Base-by-base conservation (phyloP, 306 rosid genomes). In the Hippophae tibetana region DNA sequence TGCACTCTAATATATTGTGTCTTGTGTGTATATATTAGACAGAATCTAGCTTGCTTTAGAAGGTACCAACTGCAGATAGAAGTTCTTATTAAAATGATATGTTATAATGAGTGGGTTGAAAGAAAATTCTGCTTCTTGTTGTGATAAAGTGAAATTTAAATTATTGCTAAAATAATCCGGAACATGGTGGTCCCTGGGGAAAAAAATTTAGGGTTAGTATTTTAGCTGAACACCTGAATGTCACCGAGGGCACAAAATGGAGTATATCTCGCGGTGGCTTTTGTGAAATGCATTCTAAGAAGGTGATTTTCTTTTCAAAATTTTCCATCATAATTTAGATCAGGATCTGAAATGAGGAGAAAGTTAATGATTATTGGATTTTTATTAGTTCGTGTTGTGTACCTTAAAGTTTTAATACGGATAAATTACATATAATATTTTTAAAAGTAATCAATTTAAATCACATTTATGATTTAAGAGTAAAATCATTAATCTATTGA, bases 261-360 rank as follows among this genome's bases (percentile, higher is more conserved):
- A 90, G 68, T 41, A 77, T 90, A 41, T 14, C 48, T 51, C 73
- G 97, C 25, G 65, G 94, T 73, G 97, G 97, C 26, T 90, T 86
- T 64, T 90, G 95, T 60, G 95, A 95, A 69, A 90, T 90, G 97
- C 89, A 90, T 42, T 90, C 97, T 26, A 90, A 82, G 72, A 84
- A 82, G 97, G 95, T 84, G 47, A 42, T 64, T 9, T 58, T 70
- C 8, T 72, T 57, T 57, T 42, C n/a, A 56, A 64, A 48, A 50
- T 6, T 59, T 10, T 47, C 18, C 43, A 55, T 56, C 42, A 56
- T 5, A 25, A 50, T 0, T 45, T 3, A 12, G 0, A 65, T n/a
- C 10, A 27, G 6, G 9, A 7, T 40, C 10, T 45, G 54, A 56
- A 60, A 14, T 43, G 47, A 43, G 14, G n/a, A 26, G 1, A n/a